These are phyloP conservation scores for Cylindrotheca closterium DNA, from an alignment of 108 stramenopile genomes.

Conservation along the genomic window DNA sequence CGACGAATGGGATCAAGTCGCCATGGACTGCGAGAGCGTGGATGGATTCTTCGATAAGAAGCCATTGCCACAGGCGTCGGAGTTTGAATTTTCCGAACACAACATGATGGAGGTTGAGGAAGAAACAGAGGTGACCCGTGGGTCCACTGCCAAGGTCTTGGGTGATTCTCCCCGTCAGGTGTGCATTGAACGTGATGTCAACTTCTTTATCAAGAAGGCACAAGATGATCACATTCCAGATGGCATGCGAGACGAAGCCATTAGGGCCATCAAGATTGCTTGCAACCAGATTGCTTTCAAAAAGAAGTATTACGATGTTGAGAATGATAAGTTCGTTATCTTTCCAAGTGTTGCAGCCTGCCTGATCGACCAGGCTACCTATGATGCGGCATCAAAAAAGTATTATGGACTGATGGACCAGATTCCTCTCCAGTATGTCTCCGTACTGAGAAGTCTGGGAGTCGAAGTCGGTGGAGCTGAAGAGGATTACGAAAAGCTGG, in stretches of 20 bases:
- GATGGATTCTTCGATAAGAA: background rate
- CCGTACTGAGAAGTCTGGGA: constrained; percentile 15
- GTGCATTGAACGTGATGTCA: constrained; percentile 3
- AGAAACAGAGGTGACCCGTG: background rate
- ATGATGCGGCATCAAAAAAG: constrained; percentile 26
- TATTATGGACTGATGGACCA: constrained; percentile 9
- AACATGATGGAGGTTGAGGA: background rate
- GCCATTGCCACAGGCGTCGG: background rate
- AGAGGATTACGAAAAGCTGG: constrained; percentile 11
- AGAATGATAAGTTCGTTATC: constrained; percentile 13
- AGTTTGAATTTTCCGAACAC: too few relatives aligned
- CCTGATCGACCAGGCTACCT: constrained; percentile 6
- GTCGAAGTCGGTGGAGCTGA: constrained; percentile 3
- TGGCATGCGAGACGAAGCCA: constrained; percentile 13
- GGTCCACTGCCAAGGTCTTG: background rate
- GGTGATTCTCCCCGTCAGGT: background rate
- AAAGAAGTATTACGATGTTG: constrained; percentile 25
- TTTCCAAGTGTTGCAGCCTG: constrained; percentile 17
- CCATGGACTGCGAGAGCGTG: background rate
- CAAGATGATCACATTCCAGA: constrained; percentile 25
- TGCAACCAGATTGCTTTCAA: constrained; percentile 13
- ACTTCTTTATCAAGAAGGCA: constrained; percentile 10
- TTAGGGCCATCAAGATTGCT: constrained; percentile 6
- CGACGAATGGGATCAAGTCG: constrained; percentile 3
- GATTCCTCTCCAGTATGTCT: constrained; percentile 15